phyloP scores from a whole-genome alignment of 2,329 filamentous ascomycete genomes.

The Ascochyta lentis region DNA sequence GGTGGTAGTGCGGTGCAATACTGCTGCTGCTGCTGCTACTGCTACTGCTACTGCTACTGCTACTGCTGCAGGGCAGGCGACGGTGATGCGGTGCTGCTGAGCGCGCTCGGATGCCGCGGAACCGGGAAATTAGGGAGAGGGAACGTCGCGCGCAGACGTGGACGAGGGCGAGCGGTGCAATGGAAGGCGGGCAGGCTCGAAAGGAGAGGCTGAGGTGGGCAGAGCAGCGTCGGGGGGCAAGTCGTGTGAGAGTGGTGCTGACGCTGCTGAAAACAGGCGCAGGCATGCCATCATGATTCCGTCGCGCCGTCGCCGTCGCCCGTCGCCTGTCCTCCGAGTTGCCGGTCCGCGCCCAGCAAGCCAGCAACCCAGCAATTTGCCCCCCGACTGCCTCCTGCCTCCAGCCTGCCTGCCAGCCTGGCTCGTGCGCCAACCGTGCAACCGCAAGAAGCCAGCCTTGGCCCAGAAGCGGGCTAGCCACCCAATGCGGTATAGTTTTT shows the following conservation, averaged over 20 bases:
- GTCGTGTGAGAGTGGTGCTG: slow-evolving; percentile 45
- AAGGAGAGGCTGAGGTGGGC: slow-evolving; percentile 46
- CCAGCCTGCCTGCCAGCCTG: neutral
- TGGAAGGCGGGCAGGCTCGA: slow-evolving; percentile 6
- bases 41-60: neutral
- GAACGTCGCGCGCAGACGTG: slow-evolving; percentile 18
- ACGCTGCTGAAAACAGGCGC: slow-evolving; percentile 23
- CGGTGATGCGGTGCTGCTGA: slow-evolving; percentile 1
- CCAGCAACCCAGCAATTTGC: slow-evolving; percentile 5
- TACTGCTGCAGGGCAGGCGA: slow-evolving; percentile 10
- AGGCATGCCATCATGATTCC: slow-evolving; percentile 28
- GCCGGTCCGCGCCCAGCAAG: neutral
- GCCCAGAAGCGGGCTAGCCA: slow-evolving; percentile 10
- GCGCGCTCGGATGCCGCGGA: slow-evolving; percentile 37
- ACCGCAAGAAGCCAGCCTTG: neutral
- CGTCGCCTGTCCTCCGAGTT: neutral
- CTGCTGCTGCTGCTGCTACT: too few relatives aligned
- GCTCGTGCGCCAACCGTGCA: too few relatives aligned
- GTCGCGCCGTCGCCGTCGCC: neutral
- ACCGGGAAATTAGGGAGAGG: slow-evolving; percentile 34
- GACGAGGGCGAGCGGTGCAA: slow-evolving; percentile 6
- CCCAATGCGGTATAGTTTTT: slow-evolving; percentile 8
- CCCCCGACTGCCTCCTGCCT: slow-evolving; percentile 1
- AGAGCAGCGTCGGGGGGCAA: slow-evolving; percentile 27
- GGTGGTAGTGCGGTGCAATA: neutral